Conservation (phyloP, 768 basidiomycete genomes). For the Calocera viscosa region DNA sequence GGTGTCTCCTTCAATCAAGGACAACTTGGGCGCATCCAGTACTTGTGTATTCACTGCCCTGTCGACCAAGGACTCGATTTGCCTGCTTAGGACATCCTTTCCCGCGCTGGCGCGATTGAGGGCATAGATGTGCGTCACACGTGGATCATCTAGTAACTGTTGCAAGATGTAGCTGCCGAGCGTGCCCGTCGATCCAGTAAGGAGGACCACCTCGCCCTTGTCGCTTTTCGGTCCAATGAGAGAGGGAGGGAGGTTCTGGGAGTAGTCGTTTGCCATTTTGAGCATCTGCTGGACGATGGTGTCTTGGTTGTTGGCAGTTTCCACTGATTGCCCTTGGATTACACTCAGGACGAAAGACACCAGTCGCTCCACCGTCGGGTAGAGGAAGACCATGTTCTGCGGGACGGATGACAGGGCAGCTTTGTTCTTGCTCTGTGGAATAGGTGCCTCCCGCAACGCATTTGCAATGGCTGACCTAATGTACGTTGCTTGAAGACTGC, state of each 20-base stretch:
- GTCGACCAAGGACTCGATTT: not conserved
- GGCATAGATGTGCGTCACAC: not conserved
- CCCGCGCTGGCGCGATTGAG: not conserved
- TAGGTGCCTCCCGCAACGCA: conserved; percentile 19
- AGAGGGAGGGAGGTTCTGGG: conserved; percentile 16
- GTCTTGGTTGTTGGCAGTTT: conserved; percentile 9
- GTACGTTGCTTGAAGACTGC: conserved; percentile 30
- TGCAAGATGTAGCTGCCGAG: not conserved
- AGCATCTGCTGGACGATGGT: conserved; percentile 23
- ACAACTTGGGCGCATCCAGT: not conserved
- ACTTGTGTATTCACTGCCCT: not conserved
- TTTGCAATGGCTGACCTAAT: conserved; percentile 27
- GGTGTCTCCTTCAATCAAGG: not conserved
- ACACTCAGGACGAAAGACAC: conserved; percentile 20
- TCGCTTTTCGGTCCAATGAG: not conserved
- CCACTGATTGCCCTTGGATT: conserved; percentile 1
- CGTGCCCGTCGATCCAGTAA: not conserved
- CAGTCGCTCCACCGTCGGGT: conserved; percentile 31
- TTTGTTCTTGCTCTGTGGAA: not conserved
- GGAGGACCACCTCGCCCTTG: not conserved
- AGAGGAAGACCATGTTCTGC: conserved; percentile 28
- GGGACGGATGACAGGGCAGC: conserved; percentile 8
- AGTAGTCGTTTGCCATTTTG: conserved; percentile 35
- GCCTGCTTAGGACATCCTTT: not conserved
- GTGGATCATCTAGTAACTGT: not conserved